A percentile compares a stretch with the other conserved stretches of the same genome.
phyloP scores from a whole-genome alignment of 2,329 filamentous ascomycete genomes.

The Claviceps capensis region DNA sequence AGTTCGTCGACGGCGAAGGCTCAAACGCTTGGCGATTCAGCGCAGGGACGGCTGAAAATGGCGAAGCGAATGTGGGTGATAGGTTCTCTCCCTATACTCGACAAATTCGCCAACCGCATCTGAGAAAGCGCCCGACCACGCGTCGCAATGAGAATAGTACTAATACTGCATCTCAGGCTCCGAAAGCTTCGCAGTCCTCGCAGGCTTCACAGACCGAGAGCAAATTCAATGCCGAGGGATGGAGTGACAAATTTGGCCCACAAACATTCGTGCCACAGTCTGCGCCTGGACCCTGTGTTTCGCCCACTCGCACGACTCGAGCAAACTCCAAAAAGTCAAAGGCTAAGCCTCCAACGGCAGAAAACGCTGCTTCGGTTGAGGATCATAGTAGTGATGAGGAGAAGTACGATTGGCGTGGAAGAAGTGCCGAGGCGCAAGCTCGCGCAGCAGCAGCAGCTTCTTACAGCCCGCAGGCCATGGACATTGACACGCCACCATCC shows the following conservation, averaged over 20 bases:
- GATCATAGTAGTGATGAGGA: constrained; percentile 34
- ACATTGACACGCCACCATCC: constrained; percentile 42
- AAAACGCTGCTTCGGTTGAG: constrained; percentile 32
- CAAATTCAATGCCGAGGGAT: constrained; percentile 37
- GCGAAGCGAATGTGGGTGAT: constrained; percentile 16
- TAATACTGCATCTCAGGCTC: constrained; percentile 11
- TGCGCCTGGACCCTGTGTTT: constrained; percentile 23
- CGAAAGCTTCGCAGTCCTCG: constrained; percentile 8
- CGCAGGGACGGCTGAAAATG: constrained; percentile 27
- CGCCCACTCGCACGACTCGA: constrained; percentile 30
- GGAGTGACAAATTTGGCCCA: constrained; percentile 39
- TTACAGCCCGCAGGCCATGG: constrained; percentile 47
- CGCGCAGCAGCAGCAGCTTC: constrained; percentile 11
- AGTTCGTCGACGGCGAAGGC: constrained; percentile 38
- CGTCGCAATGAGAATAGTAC: constrained; percentile 11
- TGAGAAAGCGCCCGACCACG: constrained; percentile 14
- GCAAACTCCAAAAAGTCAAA: constrained; percentile 45
- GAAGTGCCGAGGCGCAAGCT: constrained; percentile 18
- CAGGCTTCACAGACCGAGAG: constrained; percentile 14
- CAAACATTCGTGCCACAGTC: constrained; percentile 39
- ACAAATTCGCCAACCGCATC: constrained; percentile 25
- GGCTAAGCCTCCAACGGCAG: constrained; percentile 34
- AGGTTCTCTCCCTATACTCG: constrained; percentile 27
- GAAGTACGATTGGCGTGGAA: constrained; percentile 19
- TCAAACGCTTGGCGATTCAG: constrained; percentile 35